These are phyloP conservation scores for Penicillium griseofulvum DNA, from an alignment of 2,329 filamentous ascomycete species.

Conservation along the genomic window DNA sequence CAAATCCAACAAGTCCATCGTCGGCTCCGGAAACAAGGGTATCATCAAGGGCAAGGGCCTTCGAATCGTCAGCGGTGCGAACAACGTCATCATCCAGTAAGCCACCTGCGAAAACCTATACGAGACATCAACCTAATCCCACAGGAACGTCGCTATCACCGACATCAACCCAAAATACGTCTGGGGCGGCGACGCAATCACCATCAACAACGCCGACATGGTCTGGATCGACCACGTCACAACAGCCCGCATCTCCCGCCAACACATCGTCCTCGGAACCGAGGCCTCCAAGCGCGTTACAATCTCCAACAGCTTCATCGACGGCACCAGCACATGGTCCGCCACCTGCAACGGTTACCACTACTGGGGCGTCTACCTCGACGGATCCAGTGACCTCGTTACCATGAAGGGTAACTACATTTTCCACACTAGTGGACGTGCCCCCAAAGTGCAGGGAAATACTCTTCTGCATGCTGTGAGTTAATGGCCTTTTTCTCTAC, in stretches of 20 bases:
- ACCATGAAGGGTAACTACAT: slow-evolving; percentile 63
- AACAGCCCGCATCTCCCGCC: slow-evolving; percentile 58
- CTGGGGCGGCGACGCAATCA: slow-evolving; percentile 61
- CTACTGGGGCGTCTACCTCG: slow-evolving; percentile 61
- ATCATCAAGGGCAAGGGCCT: slow-evolving; percentile 60
- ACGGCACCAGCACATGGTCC: slow-evolving; percentile 55
- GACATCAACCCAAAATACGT: slow-evolving; percentile 58
- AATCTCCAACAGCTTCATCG: slow-evolving; percentile 60
- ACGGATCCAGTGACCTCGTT: slow-evolving; percentile 55
- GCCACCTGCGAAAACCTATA: not conserved
- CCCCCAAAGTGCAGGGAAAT: slow-evolving; percentile 56
- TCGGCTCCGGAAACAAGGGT: slow-evolving; percentile 54
- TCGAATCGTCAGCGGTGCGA: slow-evolving; percentile 47
- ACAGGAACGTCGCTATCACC: slow-evolving; percentile 53
- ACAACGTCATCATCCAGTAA: slow-evolving; percentile 59
- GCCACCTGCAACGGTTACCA: slow-evolving; percentile 59
- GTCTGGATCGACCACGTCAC: slow-evolving; percentile 55
- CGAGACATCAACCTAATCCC: not conserved
- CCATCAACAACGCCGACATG: slow-evolving; percentile 45
- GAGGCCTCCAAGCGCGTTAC: slow-evolving; percentile 55
- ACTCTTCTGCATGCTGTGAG: slow-evolving; percentile 57
- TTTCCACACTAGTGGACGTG: slow-evolving; percentile 57
- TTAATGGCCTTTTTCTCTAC: not conserved
- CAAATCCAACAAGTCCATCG: slow-evolving; percentile 57
- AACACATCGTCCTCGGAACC: slow-evolving; percentile 60